Evolutionary conservation across 1,284 basidiomycete species (phyloP), one percentile per base, ranked within the genome.

Genomic region (Boletus semigastroideus): DNA sequence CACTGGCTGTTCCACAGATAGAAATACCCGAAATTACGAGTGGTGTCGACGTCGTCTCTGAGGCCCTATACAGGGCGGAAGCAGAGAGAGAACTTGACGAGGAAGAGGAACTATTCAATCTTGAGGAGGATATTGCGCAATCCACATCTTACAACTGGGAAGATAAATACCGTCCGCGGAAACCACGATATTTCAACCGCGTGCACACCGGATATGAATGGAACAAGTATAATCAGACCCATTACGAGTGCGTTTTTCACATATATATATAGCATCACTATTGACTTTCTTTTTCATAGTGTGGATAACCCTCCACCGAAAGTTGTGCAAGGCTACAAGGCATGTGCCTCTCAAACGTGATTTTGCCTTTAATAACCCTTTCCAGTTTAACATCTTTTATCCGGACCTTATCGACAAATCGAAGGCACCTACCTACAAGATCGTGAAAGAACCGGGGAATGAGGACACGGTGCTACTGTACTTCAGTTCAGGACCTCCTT

Each of bases 171-270:
- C 82, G 97, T 28, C 95, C 97, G n/a, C 81, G 97, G 42, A 99
- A 99, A 70, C 97, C 97, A 36, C 81, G 96, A 58, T 99, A 98
- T 78, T 98, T 99, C 76, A 99, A 99, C 71, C 89, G 96, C 54
- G 96, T 99, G 31, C 94, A 98, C 66, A 99, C 97, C n/a, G 97
- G 97, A n/a, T 99, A 96, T 69, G 97, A 99, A 70, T 99, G 97
- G 97, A 99, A 97, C 77, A 96, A 97, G 77, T 98, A 98, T 73
- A 98, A 98, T 68, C 94, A 98, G 70, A 97, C 94, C 5, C 94
- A 98, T 72, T 98, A 98, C 69, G 95, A 98, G 92, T 94, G 76
- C 58, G 86, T 83, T 41, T 55, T 17, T 39, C 43, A n/a, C n/a
- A 25, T 22, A 22, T 22, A 41, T 39, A 7, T 17, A 33, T 52